Base-by-base conservation (phyloP, 805 yeast species). In the Blastobotrys chiropterorum region DNA sequence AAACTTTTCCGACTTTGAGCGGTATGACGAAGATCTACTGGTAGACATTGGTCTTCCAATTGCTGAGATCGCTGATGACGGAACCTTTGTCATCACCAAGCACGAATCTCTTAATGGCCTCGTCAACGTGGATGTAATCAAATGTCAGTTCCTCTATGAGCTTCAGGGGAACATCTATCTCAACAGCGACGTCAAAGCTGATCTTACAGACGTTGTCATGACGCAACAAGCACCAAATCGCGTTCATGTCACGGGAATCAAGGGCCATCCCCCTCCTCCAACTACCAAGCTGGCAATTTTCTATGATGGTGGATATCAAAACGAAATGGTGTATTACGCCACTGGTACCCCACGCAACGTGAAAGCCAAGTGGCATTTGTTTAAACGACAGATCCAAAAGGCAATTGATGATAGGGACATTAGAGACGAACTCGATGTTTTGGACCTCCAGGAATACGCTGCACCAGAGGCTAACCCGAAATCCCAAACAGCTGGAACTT, bases 81-180 rank as follows among this genome's bases (percentile, higher is more conserved):
- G 62, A 2, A 44, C 53, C 11, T 47, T 52, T 42, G 56, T 59
- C 11, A 52, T 59, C 38, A 59, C 62, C n/a, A 59, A 59, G 54
- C 62, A 59, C 44, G 54, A 50, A 17, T 13, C 44, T 13, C 38
- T 52, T 16, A 57, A 55, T 17, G 62, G 62, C 7, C 17, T 59
- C 17, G 62, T 59, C 14, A 56, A 57, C 44, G 46, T 47, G 17
- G 62, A 58, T 44, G 53, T 53, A 14, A 31, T 49, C n/a, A 49
- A 49, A 15, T 45, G 52, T 8, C 63, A 60, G 56, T 52, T 60
- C 21, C 47, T 60, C n/a, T 60, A 60, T 43, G 64, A 60, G 47
- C 52, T 60, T n/a, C 64, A 60, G 51, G 64, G 64, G n/a, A 51
- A 50, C n/a, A 47, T 56, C 38, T 60, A 61, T 44, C 44, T 60